Evolutionary conservation across 352 stramenopile genomes (phyloP).

Genomic region (Phytophthora citricola): DNA sequence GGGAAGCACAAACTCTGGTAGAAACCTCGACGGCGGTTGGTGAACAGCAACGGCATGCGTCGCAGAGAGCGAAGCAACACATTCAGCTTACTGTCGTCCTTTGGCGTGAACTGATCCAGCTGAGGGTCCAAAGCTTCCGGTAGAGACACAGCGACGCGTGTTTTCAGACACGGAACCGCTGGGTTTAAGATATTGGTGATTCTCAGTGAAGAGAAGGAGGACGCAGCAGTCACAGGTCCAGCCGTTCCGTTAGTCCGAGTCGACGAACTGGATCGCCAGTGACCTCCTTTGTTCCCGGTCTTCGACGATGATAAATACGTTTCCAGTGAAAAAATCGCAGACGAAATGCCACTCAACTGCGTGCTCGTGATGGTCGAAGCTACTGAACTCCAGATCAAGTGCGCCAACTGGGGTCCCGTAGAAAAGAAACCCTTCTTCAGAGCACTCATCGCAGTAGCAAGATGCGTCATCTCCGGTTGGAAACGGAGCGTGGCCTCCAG

Average conservation of each 20-base stretch:
- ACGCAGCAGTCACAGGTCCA: conserved; percentile 28
- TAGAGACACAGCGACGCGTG: conserved; percentile 64
- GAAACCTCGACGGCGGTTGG: conserved; percentile 55
- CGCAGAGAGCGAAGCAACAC: conserved; percentile 67
- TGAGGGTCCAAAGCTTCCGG: conserved; percentile 71
- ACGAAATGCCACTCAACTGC: conserved; percentile 76
- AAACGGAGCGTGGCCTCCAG: conserved; percentile 73
- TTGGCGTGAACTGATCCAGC: conserved; percentile 74
- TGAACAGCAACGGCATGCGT: conserved; percentile 65
- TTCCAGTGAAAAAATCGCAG: conserved; percentile 65
- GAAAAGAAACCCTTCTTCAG: conserved; percentile 81
- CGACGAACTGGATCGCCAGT: conserved; percentile 18
- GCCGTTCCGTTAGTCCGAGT: conserved; percentile 11
- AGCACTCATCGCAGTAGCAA: conserved; percentile 56
- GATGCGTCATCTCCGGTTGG: conserved; percentile 63
- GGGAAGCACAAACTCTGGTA: conserved; percentile 58
- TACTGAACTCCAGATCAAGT: conserved; percentile 82
- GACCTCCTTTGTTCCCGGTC: conserved; percentile 26
- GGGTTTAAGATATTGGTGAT: conserved; percentile 77
- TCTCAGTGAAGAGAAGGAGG: conserved; percentile 72
- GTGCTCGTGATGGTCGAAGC: conserved; percentile 67
- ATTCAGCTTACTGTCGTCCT: conserved; percentile 84
- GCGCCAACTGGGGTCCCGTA: conserved; percentile 68
- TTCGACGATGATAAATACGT: conserved; percentile 31
- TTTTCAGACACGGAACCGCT: conserved; percentile 56